Percentiles rank a stretch among this genome's conserved stretches.
phyloP scores from a whole-genome alignment of 768 basidiomycete genomes.

The Paxillus involutus region DNA sequence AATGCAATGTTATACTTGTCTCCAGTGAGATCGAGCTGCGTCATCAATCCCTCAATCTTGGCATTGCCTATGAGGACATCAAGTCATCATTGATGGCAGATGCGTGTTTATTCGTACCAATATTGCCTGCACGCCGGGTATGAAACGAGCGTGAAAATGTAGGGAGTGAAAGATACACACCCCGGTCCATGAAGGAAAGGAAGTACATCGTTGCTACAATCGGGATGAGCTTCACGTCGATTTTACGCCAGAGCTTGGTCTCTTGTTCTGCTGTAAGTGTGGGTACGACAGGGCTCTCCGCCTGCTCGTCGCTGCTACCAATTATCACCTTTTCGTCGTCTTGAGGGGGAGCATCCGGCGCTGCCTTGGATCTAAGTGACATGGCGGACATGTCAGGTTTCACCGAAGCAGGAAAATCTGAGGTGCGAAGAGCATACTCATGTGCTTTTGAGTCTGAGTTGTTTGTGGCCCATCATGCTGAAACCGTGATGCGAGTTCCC shows the following conservation, averaged over 20 bases:
- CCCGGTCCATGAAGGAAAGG: slow-evolving; percentile 61
- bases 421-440: background rate
- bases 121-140: slow-evolving; percentile 47
- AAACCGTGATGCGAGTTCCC: too few relatives aligned
- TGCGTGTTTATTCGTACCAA: slow-evolving; percentile 32
- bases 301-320: background rate
- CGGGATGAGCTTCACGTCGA: slow-evolving; percentile 37
- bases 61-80: slow-evolving; percentile 47
- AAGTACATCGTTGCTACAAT: slow-evolving; percentile 54
- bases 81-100: background rate
- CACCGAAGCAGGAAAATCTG: background rate
- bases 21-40: slow-evolving; percentile 52
- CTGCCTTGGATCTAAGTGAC: background rate
- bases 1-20: slow-evolving; percentile 65
- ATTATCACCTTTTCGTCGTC: slow-evolving; percentile 29
- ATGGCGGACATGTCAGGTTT: too few relatives aligned
- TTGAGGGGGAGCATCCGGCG: slow-evolving; percentile 23
- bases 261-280: slow-evolving; percentile 45
- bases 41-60: slow-evolving; percentile 56
- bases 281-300: background rate
- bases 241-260: slow-evolving; percentile 51
- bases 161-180: slow-evolving; percentile 24
- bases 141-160: background rate
- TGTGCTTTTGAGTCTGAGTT: background rate
- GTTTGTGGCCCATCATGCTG: background rate